phyloP scores from a whole-genome alignment of 179 eudicot genomes.

The Patellifolia procumbens region DNA sequence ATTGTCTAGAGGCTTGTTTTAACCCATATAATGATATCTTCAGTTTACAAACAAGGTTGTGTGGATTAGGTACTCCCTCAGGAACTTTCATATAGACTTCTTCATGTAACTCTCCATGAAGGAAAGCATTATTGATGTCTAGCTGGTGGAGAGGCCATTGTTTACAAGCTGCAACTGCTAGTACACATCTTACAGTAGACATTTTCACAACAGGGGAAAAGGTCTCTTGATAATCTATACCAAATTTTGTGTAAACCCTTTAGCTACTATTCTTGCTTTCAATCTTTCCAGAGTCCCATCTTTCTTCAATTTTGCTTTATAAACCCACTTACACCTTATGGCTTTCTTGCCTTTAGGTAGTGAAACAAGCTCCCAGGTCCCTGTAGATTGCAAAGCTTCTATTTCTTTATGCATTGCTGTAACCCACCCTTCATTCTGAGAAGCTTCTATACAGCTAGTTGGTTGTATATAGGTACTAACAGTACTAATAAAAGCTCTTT shows the following conservation, averaged over 20 bases:
- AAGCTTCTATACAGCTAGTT: neutral
- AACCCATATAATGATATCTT: too few relatives aligned
- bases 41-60: too few relatives aligned
- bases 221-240: neutral
- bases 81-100: too few relatives aligned
- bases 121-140: too few relatives aligned
- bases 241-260: neutral
- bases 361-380: neutral
- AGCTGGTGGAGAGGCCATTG: too few relatives aligned
- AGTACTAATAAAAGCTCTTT: too few relatives aligned
- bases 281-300: neutral
- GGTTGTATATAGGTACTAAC: too few relatives aligned
- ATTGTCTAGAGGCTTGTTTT: too few relatives aligned
- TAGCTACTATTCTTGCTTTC: neutral
- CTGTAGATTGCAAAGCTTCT: neutral
- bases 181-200: neutral
- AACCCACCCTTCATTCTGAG: neutral
- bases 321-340: neutral
- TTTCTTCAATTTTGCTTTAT: neutral
- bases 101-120: too few relatives aligned
- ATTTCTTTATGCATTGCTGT: neutral
- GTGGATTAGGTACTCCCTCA: too few relatives aligned
- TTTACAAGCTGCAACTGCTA: too few relatives aligned
- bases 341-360: neutral
- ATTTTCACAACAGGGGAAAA: neutral